Conservation (phyloP, 306 rosid species). For the Casuarina cunninghamiana region DNA sequence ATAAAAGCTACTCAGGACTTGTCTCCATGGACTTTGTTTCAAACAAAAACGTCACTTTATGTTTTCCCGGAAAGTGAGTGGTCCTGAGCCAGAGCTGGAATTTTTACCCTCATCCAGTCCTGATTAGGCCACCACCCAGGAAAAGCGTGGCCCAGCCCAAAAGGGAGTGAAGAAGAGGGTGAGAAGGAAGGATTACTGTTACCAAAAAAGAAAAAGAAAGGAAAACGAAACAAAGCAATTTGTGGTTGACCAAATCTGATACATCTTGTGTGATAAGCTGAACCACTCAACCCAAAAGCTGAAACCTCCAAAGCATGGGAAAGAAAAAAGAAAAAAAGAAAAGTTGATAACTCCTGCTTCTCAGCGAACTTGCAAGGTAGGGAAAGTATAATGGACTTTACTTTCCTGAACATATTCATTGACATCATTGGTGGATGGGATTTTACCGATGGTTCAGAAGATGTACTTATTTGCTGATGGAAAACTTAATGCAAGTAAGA, state of each 20-base stretch:
- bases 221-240: too few species aligned
- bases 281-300: not conserved
- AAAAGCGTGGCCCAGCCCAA: too few species aligned
- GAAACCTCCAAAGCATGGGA: not conserved
- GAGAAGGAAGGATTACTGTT: too few species aligned
- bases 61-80: too few species aligned
- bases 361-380: not conserved
- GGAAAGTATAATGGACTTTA: not conserved
- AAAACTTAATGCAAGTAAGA: constrained; percentile 1
- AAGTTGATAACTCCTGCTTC: not conserved
- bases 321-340: not conserved
- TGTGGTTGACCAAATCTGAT: not conserved
- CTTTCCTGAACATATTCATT: not conserved
- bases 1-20: too few species aligned
- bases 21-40: too few species aligned
- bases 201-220: not conserved
- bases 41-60: too few species aligned
- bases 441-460: not conserved
- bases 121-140: too few species aligned
- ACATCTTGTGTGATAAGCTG: not conserved
- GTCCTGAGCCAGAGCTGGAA: too few species aligned
- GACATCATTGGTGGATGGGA: not conserved
- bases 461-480: not conserved
- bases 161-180: not conserved
- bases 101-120: too few species aligned